Percentiles rank a stretch among this genome's conserved stretches.
Conservation (phyloP, 139 green algal species). For the Volvox africanus region DNA sequence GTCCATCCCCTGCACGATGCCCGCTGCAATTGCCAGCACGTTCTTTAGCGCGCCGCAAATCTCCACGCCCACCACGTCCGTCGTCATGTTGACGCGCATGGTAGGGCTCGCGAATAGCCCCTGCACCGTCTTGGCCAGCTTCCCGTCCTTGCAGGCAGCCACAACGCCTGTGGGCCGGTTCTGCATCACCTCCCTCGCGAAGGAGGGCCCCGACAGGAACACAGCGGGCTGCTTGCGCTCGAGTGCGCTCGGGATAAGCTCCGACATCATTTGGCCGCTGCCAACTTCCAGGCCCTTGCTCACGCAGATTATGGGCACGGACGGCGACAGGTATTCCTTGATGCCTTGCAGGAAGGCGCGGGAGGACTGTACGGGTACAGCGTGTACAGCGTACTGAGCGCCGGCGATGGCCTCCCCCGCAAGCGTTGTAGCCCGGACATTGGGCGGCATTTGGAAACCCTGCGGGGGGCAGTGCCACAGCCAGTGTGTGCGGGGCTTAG, state of each 20-base stretch:
- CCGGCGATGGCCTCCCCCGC: conserved; percentile 80
- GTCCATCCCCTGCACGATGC: conserved; percentile 97
- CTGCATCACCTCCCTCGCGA: conserved; percentile 93
- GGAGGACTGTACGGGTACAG: conserved; percentile 94
- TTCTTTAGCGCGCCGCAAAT: conserved; percentile 99
- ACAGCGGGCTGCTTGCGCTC: conserved; percentile 87
- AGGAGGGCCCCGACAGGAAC: conserved; percentile 95
- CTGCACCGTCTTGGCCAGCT: conserved; percentile 65
- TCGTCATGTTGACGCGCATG: conserved; percentile 95
- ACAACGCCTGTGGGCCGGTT: conserved; percentile 87
- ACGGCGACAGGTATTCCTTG: conserved; percentile 75
- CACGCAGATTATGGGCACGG: conserved; percentile 94
- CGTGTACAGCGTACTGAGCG: conserved; percentile 91
- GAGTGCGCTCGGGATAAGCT: conserved; percentile 92
- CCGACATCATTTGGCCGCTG: conserved; percentile 91
- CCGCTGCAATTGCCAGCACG: conserved; percentile 97
- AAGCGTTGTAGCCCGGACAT: conserved; percentile 87
- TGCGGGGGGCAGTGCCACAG: conserved; percentile 30
- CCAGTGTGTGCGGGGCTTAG: not conserved
- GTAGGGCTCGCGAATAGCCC: conserved; percentile 88
- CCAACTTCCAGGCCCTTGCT: conserved; percentile 91
- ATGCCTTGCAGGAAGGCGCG: conserved; percentile 85
- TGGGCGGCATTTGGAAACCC: conserved; percentile 85
- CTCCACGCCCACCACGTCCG: conserved; percentile 96
- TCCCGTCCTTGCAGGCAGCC: conserved; percentile 80